Percentiles rank a stretch among this genome's conserved stretches.
Evolutionary conservation across 768 basidiomycete species (phyloP).

Genomic region (Stropharia rugosoannulata): DNA sequence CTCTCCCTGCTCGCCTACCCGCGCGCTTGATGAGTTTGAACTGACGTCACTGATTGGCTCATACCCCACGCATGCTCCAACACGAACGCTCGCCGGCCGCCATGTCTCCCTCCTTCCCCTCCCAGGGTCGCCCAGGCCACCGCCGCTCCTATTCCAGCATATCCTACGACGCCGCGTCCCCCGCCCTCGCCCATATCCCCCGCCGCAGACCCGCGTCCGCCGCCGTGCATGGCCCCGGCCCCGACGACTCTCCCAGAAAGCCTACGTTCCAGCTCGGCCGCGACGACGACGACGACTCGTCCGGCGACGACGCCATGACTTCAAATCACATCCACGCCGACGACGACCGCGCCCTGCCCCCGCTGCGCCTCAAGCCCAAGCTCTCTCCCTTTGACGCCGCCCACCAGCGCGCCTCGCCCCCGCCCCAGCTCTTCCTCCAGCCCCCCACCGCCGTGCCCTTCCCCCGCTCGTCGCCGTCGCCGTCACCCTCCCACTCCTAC

Average conservation of each 20-base stretch:
- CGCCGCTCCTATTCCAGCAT: conserved; percentile 33
- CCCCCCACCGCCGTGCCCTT: conserved; percentile 33
- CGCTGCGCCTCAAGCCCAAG: conserved; percentile 19
- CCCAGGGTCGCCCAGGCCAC: conserved; percentile 32
- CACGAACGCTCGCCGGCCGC: background rate
- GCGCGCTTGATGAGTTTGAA: background rate
- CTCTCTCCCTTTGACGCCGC: conserved; percentile 26
- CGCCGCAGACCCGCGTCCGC: background rate
- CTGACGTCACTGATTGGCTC: background rate
- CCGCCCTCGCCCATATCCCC: conserved; percentile 1
- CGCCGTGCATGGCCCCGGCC: background rate
- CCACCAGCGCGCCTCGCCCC: conserved; percentile 38
- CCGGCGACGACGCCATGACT: conserved; percentile 17
- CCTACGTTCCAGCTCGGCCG: conserved; percentile 35
- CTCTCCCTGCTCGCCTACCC: too few relatives aligned
- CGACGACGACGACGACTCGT: conserved; percentile 38
- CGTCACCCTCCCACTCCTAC: conserved; percentile 8
- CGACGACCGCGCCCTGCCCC: conserved; percentile 13
- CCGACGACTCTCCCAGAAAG: conserved; percentile 10
- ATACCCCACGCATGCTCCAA: background rate
- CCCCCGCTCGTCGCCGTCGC: conserved; percentile 31
- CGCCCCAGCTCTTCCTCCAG: conserved; percentile 3
- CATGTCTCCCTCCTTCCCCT: conserved; percentile 11
- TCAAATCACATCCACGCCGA: conserved; percentile 5
- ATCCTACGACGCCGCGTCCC: background rate